Evolutionary conservation across 1,139 yeast species (phyloP).

Genomic region (Pichia sp.): DNA sequence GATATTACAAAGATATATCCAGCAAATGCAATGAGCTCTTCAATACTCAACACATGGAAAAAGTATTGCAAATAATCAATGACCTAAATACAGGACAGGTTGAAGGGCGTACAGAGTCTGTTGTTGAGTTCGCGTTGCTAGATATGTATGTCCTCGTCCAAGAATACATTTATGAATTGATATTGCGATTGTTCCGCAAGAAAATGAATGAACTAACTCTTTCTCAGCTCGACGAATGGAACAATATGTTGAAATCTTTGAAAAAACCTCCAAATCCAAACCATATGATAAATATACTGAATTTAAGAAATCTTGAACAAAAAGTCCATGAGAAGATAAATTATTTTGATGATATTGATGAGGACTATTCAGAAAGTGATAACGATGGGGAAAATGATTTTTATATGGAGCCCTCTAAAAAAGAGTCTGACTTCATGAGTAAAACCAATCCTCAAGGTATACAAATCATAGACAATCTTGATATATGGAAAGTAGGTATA

Average conservation of each 20-base stretch:
- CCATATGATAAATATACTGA: slow-evolving; percentile 6
- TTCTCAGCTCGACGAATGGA: slow-evolving; percentile 8
- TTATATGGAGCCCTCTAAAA: slow-evolving; percentile 1
- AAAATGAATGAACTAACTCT: slow-evolving; percentile 10
- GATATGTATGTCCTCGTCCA: slow-evolving; percentile 4
- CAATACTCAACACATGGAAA: neutral
- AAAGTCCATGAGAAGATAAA: slow-evolving; percentile 7
- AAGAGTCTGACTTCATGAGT: slow-evolving; percentile 1
- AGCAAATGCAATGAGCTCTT: neutral
- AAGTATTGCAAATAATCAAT: slow-evolving; percentile 3
- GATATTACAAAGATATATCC: neutral
- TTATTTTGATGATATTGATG: slow-evolving; percentile 14
- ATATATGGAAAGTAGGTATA: slow-evolving; percentile 10
- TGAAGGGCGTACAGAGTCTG: neutral
- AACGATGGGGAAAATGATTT: slow-evolving; percentile 16
- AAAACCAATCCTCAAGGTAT: slow-evolving; percentile 6
- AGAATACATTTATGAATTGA: slow-evolving; percentile 7
- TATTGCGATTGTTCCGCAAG: slow-evolving; percentile 5
- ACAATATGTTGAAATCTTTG: neutral
- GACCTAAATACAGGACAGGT: neutral
- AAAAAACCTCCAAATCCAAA: slow-evolving; percentile 5
- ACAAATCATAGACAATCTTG: slow-evolving; percentile 2
- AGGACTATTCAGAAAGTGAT: slow-evolving; percentile 11
- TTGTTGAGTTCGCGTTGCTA: slow-evolving; percentile 5
- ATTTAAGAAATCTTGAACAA: slow-evolving; percentile 3